A percentile compares a stretch with the other conserved stretches of the same genome.
These are phyloP conservation scores for Centella asiatica DNA, from an alignment of 129 eudicot genomes.

Conservation along the genomic window DNA sequence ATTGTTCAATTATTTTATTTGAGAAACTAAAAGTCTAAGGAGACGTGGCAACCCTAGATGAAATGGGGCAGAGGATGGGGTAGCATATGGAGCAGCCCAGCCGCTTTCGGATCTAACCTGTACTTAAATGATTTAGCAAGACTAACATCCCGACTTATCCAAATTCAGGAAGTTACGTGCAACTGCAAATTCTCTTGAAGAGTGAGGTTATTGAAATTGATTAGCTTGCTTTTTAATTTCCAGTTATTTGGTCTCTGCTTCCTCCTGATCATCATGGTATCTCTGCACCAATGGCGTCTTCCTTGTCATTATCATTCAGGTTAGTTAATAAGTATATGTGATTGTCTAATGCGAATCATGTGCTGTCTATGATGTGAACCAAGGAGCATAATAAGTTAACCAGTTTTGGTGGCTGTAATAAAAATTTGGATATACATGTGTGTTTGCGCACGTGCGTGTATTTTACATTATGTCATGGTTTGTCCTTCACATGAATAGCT, in stretches of 20 bases:
- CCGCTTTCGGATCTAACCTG: too few species aligned
- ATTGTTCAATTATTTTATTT: too few species aligned
- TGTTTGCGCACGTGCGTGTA: not conserved
- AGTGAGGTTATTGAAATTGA: constrained; percentile 6
- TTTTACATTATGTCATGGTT: too few species aligned
- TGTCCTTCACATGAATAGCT: too few species aligned
- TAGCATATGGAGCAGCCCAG: too few species aligned
- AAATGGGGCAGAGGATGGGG: too few species aligned
- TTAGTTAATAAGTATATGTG: constrained; percentile 11
- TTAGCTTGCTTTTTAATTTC: constrained; percentile 10
- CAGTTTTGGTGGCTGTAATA: not conserved
- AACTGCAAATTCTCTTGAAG: not conserved
- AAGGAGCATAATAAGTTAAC: not conserved
- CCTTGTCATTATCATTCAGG: constrained; percentile 87
- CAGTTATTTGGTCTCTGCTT: constrained; percentile 86
- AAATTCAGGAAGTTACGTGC: not conserved
- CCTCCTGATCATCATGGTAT: constrained; percentile 53
- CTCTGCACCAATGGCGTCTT: constrained; percentile 61
- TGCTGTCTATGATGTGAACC: not conserved
- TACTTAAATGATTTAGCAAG: not conserved
- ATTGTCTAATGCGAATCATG: not conserved
- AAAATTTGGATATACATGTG: not conserved
- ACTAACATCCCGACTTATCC: not conserved
- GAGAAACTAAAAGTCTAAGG: too few species aligned
- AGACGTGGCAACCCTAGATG: too few species aligned